Base-by-base conservation (phyloP, 2,329 filamentous ascomycete species). In the Colletotrichum musae region DNA sequence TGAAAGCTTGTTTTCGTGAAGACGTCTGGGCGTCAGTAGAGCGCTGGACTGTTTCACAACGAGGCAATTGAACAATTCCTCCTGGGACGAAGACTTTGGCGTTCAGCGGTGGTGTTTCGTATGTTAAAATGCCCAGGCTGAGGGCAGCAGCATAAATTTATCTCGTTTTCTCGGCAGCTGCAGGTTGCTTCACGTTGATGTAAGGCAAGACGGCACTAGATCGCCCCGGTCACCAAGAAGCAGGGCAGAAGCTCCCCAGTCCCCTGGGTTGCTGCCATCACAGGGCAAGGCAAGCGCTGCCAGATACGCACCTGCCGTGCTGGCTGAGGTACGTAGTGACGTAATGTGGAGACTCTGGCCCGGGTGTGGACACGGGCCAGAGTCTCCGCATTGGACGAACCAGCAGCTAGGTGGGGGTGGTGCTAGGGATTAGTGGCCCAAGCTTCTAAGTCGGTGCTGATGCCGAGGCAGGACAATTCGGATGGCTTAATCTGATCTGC, bases 311-410 rank as follows among this genome's bases (percentile, higher is more conserved):
- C 50, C 59, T 53, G 50, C 50, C 53, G 51, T 67, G 13, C 57
- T 26, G 51, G 60, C 4, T 18, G 6, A 47, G 18, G 16, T 47
- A 18, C 16, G 4, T 52, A 32, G 63, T 70, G 67, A 70, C 67
- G 67, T 70, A 61, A 57, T 61, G 39, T 67, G 56, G 56, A 61
- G 67, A 67, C 57, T 24, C 21, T 57, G 1, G 24, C 62, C 62
- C 66, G 28, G 47, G 36, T 57, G n/a, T 43, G 66, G 43, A 62
- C 32, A 62, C 43, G 26, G 51, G 36, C 66, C 32, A 69, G 66
- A 56, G 50, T 6, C 56, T 61, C 57, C 45, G 51, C 36, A 67
- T 70, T 70, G 67, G 67, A 70, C 57, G 57, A 67, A 67, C 51
- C 15, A 15, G 18, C 18, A 3, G 4, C 21, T 24, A n/a, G 26